Evolutionary conservation across 345 rosid genomes (phyloP).

Genomic region (Euphorbia lathyris): DNA sequence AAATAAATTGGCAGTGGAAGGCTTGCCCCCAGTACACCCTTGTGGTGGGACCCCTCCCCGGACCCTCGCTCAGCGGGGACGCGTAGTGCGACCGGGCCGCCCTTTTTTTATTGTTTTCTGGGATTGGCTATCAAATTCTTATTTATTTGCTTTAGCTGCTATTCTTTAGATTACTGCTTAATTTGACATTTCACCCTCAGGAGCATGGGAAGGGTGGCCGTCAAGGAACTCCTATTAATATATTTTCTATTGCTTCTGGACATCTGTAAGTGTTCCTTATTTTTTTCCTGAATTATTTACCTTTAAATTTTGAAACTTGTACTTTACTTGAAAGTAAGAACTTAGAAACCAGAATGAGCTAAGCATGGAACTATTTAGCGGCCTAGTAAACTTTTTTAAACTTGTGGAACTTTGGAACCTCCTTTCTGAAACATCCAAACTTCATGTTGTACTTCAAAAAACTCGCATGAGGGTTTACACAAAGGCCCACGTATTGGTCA

Average conservation of each 20-base stretch:
- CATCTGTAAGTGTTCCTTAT: conserved; percentile 70
- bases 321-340: not conserved
- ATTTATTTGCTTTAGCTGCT: not conserved
- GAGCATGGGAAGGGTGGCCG: conserved; percentile 64
- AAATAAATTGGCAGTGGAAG: too few relatives aligned
- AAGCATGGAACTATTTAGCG: not conserved
- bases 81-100: too few relatives aligned
- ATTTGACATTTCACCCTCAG: conserved; percentile 31
- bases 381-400: not conserved
- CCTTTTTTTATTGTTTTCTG: not conserved
- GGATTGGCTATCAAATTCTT: not conserved
- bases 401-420: not conserved
- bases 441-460: not conserved
- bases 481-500: not conserved
- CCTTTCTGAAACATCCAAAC: not conserved
- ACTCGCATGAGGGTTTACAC: not conserved
- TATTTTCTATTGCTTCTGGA: conserved; percentile 96
- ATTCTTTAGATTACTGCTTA: not conserved
- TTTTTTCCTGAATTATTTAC: not conserved
- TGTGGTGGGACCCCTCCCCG: too few relatives aligned
- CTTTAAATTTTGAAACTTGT: not conserved
- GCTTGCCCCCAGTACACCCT: too few relatives aligned
- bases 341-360: not conserved
- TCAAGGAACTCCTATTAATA: conserved; percentile 76
- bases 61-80: too few relatives aligned